Evolutionary conservation across 176 grass and related monocot genomes (phyloP).

Genomic region (Guadua angustifolia): DNA sequence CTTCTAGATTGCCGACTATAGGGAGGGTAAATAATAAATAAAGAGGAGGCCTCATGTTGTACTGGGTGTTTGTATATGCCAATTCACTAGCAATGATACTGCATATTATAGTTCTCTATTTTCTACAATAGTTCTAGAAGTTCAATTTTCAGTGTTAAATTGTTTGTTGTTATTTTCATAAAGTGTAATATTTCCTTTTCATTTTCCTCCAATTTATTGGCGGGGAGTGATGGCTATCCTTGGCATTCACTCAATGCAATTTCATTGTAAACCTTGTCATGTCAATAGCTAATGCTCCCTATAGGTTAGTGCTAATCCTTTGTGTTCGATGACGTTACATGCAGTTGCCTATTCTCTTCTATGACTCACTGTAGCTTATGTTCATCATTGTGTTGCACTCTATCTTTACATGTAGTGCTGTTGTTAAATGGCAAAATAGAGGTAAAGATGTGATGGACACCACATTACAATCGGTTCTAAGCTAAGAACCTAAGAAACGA

Average conservation of each 20-base stretch:
- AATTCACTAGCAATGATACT: slow-evolving; percentile 19
- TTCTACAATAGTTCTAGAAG: neutral
- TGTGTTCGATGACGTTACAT: too few species aligned
- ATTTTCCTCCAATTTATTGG: slow-evolving; percentile 46
- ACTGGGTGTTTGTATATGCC: slow-evolving; percentile 20
- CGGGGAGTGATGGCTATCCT: slow-evolving; percentile 93
- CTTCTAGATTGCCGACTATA: too few species aligned
- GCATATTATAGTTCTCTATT: slow-evolving; percentile 28
- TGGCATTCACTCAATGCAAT: slow-evolving; percentile 96
- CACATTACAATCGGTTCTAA: too few species aligned
- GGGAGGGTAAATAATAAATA: too few species aligned
- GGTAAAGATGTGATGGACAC: too few species aligned
- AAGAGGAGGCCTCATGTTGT: neutral
- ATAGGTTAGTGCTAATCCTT: too few species aligned
- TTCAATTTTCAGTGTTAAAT: slow-evolving; percentile 1
- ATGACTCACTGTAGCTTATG: too few species aligned
- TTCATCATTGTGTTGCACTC: too few species aligned
- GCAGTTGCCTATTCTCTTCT: too few species aligned
- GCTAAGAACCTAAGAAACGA: too few species aligned
- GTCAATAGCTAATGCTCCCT: slow-evolving; percentile 57
- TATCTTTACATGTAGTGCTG: too few species aligned
- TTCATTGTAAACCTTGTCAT: slow-evolving; percentile 99
- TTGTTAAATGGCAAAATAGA: too few species aligned
- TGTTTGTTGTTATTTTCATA: slow-evolving; percentile 8
- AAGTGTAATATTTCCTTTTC: neutral